Evolutionary conservation across 495 filamentous ascomycete species (phyloP).

Genomic region (Chaetomium cochliodes): DNA sequence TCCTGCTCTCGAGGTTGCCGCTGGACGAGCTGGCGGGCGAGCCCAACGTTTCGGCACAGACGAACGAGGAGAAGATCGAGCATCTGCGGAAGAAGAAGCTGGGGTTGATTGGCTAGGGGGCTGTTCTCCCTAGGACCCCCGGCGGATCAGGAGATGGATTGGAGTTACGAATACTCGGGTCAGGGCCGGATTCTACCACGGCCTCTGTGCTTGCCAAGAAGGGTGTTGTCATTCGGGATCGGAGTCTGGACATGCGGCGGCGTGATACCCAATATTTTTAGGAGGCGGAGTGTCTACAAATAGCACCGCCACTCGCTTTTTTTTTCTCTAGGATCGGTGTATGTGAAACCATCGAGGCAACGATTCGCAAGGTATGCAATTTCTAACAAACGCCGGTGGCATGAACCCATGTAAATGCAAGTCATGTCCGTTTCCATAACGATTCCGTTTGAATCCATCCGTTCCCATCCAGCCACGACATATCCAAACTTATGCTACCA

Average conservation of each 20-base stretch:
- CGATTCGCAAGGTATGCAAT: background rate
- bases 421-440: conserved; percentile 2
- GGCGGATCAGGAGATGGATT: background rate
- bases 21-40: conserved; percentile 49
- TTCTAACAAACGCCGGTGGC: conserved; percentile 8
- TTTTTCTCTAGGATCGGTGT: background rate
- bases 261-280: conserved; percentile 14
- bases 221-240: background rate
- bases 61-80: conserved; percentile 38
- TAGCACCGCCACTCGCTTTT: background rate
- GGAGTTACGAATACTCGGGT: background rate
- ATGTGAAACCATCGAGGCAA: background rate
- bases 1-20: conserved; percentile 58
- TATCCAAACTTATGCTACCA: background rate
- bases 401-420: conserved; percentile 15
- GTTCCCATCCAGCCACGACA: background rate
- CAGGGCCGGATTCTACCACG: background rate
- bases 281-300: background rate
- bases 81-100: conserved; percentile 25
- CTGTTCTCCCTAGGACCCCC: background rate
- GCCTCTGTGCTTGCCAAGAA: no score
- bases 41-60: conserved; percentile 36
- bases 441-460: background rate
- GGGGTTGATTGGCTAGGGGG: conserved; percentile 20
- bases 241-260: background rate